A percentile compares a stretch with the other conserved stretches of the same genome.
Conservation (phyloP, 140 eudicot genomes). For the Oenanthe javanica region DNA sequence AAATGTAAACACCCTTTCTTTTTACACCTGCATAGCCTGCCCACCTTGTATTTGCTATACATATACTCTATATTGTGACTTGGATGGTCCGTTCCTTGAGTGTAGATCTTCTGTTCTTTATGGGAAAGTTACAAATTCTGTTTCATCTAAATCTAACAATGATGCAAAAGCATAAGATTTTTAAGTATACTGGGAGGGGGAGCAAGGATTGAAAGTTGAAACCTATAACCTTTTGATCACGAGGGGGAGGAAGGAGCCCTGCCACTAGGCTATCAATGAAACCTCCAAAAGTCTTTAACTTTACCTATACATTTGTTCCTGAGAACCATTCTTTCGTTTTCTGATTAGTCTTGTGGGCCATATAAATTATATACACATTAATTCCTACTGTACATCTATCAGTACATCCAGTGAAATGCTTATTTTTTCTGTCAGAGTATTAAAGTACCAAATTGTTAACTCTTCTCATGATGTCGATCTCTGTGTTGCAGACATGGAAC, state of each 20-base stretch:
- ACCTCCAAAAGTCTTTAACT: background rate
- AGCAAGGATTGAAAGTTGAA: too few species aligned
- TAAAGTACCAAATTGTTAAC: background rate
- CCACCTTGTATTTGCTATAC: background rate
- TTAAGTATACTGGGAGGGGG: too few species aligned
- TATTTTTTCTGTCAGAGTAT: background rate
- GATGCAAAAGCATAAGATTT: too few species aligned
- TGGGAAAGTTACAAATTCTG: background rate
- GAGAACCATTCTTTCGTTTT: background rate
- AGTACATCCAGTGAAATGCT: background rate
- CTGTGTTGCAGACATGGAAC: conserved; percentile 64
- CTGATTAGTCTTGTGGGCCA: background rate
- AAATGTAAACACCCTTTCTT: background rate
- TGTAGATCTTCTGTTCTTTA: background rate
- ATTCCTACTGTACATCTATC: background rate
- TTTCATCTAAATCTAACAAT: background rate
- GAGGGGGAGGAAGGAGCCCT: too few species aligned
- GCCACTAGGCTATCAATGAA: too few species aligned
- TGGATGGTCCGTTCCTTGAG: background rate
- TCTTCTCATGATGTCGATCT: conserved; percentile 1
- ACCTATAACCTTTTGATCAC: too few species aligned
- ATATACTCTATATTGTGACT: background rate
- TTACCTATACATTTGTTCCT: background rate
- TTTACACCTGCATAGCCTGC: background rate
- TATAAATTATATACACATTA: background rate